Evolutionary conservation across 108 stramenopile species (phyloP).

Genomic region (Nitzschia sp.): DNA sequence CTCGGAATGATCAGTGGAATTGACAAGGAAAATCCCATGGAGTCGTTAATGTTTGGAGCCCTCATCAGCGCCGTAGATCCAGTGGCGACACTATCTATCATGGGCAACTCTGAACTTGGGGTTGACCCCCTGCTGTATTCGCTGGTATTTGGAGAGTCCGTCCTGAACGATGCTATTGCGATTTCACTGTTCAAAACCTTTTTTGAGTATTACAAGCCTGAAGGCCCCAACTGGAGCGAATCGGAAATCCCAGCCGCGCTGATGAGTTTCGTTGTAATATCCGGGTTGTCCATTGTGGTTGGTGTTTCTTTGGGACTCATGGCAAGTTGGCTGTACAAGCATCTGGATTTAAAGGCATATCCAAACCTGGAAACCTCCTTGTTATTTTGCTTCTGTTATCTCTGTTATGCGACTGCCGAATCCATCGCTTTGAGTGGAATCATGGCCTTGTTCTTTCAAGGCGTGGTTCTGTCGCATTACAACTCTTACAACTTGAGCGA

Average conservation of each 20-base stretch:
- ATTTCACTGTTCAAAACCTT: constrained; percentile 97
- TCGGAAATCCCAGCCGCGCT: constrained; percentile 72
- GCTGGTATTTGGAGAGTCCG: constrained; percentile 96
- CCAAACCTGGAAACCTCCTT: constrained; percentile 94
- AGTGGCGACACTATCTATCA: constrained; percentile 95
- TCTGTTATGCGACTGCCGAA: constrained; percentile 93
- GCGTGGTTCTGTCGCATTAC: constrained; percentile 91
- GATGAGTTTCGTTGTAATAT: constrained; percentile 67
- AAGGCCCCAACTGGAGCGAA: constrained; percentile 65
- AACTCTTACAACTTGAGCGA: constrained; percentile 93
- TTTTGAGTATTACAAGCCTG: constrained; percentile 77
- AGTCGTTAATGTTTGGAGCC: constrained; percentile 93
- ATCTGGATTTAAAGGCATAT: constrained; percentile 80
- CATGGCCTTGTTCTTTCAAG: constrained; percentile 96
- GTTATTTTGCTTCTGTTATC: constrained; percentile 93
- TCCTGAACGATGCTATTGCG: constrained; percentile 98
- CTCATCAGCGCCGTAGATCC: constrained; percentile 97
- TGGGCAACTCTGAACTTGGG: constrained; percentile 85
- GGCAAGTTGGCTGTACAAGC: constrained; percentile 86
- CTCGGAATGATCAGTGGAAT: constrained; percentile 71
- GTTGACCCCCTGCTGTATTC: constrained; percentile 93
- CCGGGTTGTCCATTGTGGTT: constrained; percentile 70
- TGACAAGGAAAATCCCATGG: constrained; percentile 91
- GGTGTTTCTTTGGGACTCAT: constrained; percentile 89
- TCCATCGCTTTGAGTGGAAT: constrained; percentile 88